Evolutionary conservation across 2,329 filamentous ascomycete genomes (phyloP).

Genomic region (Epichloe coenophiala): DNA sequence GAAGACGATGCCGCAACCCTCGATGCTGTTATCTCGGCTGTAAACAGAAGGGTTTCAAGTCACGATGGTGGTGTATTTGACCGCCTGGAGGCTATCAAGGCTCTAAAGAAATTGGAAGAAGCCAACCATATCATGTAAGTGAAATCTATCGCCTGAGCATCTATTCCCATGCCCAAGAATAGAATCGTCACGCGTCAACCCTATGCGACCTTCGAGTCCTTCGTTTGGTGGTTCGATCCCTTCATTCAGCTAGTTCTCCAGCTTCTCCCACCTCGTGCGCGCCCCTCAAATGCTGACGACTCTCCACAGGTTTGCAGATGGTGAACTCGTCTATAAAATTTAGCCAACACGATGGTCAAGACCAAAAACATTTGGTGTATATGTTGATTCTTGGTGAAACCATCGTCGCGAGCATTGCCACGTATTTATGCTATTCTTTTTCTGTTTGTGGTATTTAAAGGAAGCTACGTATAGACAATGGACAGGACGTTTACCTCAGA

Average conservation of each 20-base stretch:
- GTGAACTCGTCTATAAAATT: conserved; percentile 58
- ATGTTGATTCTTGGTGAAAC: not conserved
- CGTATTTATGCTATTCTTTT: not conserved
- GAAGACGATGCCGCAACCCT: conserved; percentile 72
- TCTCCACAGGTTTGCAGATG: conserved; percentile 37
- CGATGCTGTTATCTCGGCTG: conserved; percentile 58
- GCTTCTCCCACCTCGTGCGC: not conserved
- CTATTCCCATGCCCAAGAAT: not conserved
- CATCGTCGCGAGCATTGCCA: not conserved
- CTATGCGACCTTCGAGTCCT: not conserved
- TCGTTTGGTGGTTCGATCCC: not conserved
- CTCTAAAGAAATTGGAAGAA: conserved; percentile 66
- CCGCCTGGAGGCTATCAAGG: conserved; percentile 59
- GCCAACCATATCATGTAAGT: conserved; percentile 87
- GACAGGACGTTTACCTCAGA: too few relatives aligned
- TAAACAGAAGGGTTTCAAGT: conserved; percentile 57
- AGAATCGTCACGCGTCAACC: not conserved
- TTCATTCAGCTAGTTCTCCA: not conserved
- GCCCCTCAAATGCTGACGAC: conserved; percentile 9
- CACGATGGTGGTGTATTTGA: conserved; percentile 47
- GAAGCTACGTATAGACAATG: not conserved
- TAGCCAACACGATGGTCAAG: conserved; percentile 20
- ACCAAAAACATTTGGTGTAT: not conserved
- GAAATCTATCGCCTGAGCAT: not conserved
- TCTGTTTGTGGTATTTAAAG: not conserved